Evolutionary conservation across 23 red algal genomes (phyloP), one percentile per base, ranked within the genome.

Genomic region (Gracilaria domingensis): DNA sequence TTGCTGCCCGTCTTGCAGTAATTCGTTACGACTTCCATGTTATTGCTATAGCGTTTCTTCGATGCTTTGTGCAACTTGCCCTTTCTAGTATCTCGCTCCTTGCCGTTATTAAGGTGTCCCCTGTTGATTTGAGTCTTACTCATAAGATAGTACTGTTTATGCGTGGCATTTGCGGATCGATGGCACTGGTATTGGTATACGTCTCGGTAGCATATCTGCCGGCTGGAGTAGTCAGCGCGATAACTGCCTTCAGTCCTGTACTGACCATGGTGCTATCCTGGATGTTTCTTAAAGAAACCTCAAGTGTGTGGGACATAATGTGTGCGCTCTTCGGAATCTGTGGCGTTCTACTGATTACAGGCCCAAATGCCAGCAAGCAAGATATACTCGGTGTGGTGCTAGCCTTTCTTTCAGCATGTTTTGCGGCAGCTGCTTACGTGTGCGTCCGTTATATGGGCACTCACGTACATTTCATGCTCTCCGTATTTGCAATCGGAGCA

Each of bases 401-500:
- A 51, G 72, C 20, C 16, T 77, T 77, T 50, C 72, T 77, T 39
- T 8, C 72, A 21, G 72, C 72, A 17, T 77, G 40, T 13, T 77
- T 50, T 37, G 40, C 45, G 21, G 72, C 72, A 5, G 53, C 59
- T 12, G 87, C 87, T 4, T 90, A 90, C 60, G 59, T 81, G 23
- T 77, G 48, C 44, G 87, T 90, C 0, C 29, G 87, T 64, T 35
- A 48, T 25, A 49, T 90, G 40, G 71, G 71, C 24, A 70, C 34
- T 0, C 55, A 32, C 39, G 64, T 90, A 11, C 87, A 90, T 60
- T 90, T 69, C 28, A 66, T 90, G 51, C 71, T 74, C 37, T 82
- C 53, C 4, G 79, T 60, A 0, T 82, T 82, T 35, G 47, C 79
- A 2, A 0, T 82, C 11, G 79, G 79, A 24, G 79, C 79, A 39